Percentiles rank a stretch among this genome's conserved stretches.
Evolutionary conservation across 2,329 filamentous ascomycete genomes (phyloP).

Genomic region (Exophiala bonariae): DNA sequence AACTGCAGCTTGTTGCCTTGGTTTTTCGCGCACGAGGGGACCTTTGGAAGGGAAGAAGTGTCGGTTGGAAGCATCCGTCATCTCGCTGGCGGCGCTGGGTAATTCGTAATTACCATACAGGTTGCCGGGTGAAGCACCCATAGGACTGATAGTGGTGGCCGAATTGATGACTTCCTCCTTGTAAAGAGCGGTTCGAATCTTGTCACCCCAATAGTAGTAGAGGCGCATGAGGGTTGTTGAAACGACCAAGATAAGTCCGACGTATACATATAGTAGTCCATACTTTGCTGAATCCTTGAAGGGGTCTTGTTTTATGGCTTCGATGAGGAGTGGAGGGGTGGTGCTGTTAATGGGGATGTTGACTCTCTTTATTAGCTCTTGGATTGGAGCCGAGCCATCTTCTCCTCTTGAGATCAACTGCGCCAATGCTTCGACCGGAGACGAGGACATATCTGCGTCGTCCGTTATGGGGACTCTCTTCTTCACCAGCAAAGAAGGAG

Average conservation of each 20-base stretch:
- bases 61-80: constrained; percentile 61
- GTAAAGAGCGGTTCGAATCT: constrained; percentile 84
- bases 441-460: constrained; percentile 7
- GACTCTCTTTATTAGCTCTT: constrained; percentile 45
- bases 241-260: constrained; percentile 70
- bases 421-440: constrained; percentile 11
- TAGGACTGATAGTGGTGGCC: constrained; percentile 30
- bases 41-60: constrained; percentile 74
- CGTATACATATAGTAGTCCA: constrained; percentile 83
- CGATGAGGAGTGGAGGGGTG: constrained; percentile 55
- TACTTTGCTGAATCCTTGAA: constrained; percentile 84
- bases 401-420: constrained; percentile 13
- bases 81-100: constrained; percentile 47
- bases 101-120: constrained; percentile 58
- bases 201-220: constrained; percentile 92
- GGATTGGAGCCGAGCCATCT: constrained; percentile 1
- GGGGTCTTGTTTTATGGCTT: constrained; percentile 66
- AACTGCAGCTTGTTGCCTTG: constrained; percentile 67
- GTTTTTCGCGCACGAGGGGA: constrained; percentile 54
- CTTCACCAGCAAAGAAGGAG: neutral
- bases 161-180: constrained; percentile 75
- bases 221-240: constrained; percentile 68
- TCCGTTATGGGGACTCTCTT: neutral
- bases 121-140: constrained; percentile 38
- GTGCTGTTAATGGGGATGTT: constrained; percentile 57